These are phyloP conservation scores for Rhodocollybia butyracea DNA, from an alignment of 768 basidiomycete genomes.

Conservation along the genomic window DNA sequence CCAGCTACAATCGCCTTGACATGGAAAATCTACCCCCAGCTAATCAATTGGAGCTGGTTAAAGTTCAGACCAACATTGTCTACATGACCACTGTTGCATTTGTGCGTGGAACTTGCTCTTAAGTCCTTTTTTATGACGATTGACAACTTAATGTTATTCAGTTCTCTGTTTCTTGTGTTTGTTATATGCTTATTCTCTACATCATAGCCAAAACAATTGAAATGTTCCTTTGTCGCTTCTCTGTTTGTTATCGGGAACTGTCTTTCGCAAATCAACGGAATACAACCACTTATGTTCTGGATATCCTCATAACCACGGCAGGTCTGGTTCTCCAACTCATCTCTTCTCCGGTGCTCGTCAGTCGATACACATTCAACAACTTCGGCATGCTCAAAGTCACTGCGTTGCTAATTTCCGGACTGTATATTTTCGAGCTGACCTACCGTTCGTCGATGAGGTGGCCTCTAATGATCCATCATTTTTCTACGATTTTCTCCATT, in stretches of 20 bases:
- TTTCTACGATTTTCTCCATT: not conserved
- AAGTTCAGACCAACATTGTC: not conserved
- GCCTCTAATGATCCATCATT: not conserved
- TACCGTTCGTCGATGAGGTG: not conserved
- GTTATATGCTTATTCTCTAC: slow-evolving; percentile 1
- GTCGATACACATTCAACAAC: not conserved
- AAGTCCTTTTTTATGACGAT: no score
- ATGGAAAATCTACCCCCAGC: not conserved
- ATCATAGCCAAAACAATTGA: not conserved
- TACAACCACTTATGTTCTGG: not conserved
- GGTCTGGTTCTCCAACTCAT: not conserved
- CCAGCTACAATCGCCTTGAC: slow-evolving; percentile 3
- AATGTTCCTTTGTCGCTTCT: not conserved
- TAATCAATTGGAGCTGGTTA: not conserved
- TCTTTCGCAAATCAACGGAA: not conserved
- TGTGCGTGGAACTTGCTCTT: no score
- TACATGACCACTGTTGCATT: not conserved
- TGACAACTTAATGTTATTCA: not conserved
- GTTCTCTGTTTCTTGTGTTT: not conserved
- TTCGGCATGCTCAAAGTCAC: not conserved
- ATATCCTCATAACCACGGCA: not conserved
- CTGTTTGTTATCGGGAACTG: not conserved
- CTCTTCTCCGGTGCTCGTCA: not conserved
- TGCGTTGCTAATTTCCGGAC: not conserved
- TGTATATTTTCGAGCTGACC: slow-evolving; percentile 1